A percentile compares a stretch with the other conserved stretches of the same genome.
Evolutionary conservation across 768 basidiomycete species (phyloP).

Genomic region (Suillus cothurnatus): DNA sequence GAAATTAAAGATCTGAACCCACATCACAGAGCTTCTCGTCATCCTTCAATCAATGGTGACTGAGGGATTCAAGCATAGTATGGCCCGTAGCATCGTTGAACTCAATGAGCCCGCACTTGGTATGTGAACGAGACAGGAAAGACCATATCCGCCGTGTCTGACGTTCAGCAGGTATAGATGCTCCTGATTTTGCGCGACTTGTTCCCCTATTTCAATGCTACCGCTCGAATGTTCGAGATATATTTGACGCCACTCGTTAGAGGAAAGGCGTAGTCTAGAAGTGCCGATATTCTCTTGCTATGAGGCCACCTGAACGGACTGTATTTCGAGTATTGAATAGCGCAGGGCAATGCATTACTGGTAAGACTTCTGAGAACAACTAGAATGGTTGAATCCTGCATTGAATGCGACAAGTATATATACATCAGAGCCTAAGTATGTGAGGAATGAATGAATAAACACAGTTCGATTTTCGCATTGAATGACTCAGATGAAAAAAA

Average conservation of each 20-base stretch:
- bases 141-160: background rate
- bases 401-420: too few species aligned
- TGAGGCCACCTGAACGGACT: background rate
- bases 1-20: background rate
- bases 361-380: too few species aligned
- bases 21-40: background rate
- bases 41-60: background rate
- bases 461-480: too few species aligned
- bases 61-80: background rate
- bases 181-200: background rate
- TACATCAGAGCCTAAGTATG: too few species aligned
- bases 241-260: background rate
- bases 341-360: too few species aligned
- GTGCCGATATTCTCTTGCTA: background rate
- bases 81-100: background rate
- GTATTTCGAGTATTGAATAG: too few species aligned
- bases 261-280: background rate
- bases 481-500: too few species aligned
- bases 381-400: too few species aligned
- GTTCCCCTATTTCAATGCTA: background rate
- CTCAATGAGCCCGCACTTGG: too few species aligned
- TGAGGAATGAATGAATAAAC: too few species aligned
- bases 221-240: background rate
- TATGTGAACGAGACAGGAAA: background rate
- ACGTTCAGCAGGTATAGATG: background rate